Conservation (phyloP, 202 grass and related monocot genomes). For the Carex arenaria region DNA sequence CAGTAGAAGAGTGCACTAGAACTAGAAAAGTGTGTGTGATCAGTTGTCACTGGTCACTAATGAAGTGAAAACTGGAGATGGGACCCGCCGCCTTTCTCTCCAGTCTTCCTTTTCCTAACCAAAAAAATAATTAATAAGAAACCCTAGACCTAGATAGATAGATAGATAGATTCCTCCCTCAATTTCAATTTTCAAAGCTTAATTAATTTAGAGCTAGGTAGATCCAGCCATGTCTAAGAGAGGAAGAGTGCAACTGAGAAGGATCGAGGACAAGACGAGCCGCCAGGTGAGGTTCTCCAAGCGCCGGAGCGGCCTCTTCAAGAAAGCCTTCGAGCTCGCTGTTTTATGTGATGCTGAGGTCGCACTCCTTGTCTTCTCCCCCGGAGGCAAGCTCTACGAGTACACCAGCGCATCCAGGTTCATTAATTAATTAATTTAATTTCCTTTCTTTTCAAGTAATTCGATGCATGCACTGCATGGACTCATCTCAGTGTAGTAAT, state of each 20-base stretch:
- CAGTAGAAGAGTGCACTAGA: too few relatives aligned
- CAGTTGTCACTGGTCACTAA: too few relatives aligned
- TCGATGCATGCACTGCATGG: background rate
- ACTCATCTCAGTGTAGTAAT: background rate
- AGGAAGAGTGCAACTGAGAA: slow-evolving; percentile 19
- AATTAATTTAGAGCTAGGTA: background rate
- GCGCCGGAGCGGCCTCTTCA: slow-evolving; percentile 29
- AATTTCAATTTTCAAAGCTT: background rate
- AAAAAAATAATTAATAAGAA: background rate
- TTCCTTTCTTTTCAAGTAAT: too few relatives aligned
- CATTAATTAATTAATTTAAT: too few relatives aligned
- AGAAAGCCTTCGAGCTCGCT: slow-evolving; percentile 33
- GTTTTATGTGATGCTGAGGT: slow-evolving; percentile 29
- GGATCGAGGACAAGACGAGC: slow-evolving; percentile 26
- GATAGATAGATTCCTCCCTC: background rate
- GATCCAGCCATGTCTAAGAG: slow-evolving; percentile 5
- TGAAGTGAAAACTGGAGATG: background rate
- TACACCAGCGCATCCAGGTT: slow-evolving; percentile 25
- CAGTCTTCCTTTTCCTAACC: background rate
- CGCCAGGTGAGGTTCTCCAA: slow-evolving; percentile 30
- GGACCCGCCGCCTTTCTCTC: background rate
- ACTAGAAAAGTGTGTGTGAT: too few relatives aligned
- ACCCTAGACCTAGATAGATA: background rate
- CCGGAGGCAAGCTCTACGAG: slow-evolving; percentile 30
- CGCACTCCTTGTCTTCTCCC: slow-evolving; percentile 30